Conservation (phyloP, 306 rosid species). For the Carpinus viminea region DNA sequence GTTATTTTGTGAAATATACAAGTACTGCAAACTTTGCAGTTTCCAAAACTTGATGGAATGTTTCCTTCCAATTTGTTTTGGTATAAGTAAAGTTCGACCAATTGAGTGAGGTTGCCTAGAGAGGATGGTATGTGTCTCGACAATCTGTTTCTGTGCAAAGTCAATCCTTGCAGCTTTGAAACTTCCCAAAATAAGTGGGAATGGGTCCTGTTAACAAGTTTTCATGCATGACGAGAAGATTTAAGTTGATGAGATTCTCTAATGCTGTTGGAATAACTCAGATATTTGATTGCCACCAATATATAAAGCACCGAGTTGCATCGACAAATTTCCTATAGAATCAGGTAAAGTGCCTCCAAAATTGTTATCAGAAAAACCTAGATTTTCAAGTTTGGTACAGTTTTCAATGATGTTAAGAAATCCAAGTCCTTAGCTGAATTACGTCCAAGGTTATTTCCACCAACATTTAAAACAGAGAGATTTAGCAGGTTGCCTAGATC, state of each 20-base stretch:
- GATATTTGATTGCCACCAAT: no score
- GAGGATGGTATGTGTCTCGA: conserved; percentile 31
- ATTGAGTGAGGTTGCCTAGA: conserved; percentile 21
- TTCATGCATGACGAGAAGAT: rapidly evolving
- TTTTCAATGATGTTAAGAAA: conserved; percentile 34
- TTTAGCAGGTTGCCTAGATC: conserved; percentile 16
- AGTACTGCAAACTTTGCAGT: not conserved
- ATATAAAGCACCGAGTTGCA: no score
- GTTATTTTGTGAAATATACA: conserved; percentile 9
- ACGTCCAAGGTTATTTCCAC: conserved; percentile 22
- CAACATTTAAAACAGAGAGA: not conserved
- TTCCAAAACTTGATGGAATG: conserved; percentile 25
- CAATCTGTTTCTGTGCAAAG: not conserved
- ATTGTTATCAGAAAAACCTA: conserved; percentile 13
- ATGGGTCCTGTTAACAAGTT: conserved; percentile 15
- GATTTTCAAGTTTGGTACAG: conserved; percentile 8
- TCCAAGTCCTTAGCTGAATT: conserved; percentile 29
- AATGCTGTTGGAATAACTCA: not conserved
- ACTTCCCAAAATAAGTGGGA: conserved; percentile 23
- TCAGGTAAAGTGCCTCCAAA: conserved; percentile 44
- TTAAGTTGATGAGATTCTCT: not conserved
- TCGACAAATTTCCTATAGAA: conserved; percentile 15
- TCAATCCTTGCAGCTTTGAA: not conserved
- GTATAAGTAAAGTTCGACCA: not conserved
- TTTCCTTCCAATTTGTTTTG: no score